Evolutionary conservation across 139 green algal genomes (phyloP), one percentile per base, ranked within the genome.

Genomic region (Parachlorella kessleri): DNA sequence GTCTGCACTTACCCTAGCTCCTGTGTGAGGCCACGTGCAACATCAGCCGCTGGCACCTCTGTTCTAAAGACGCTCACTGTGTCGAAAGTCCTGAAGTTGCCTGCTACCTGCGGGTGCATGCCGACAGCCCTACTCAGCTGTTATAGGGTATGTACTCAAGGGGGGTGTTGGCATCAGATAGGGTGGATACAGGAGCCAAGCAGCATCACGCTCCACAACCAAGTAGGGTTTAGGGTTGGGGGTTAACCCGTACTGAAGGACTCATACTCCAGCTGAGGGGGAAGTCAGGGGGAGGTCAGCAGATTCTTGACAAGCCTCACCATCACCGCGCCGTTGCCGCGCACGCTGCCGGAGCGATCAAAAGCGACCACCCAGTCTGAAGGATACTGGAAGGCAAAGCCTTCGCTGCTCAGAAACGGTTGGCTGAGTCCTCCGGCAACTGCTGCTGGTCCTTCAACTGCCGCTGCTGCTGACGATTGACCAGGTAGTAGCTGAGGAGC

Each of bases 301-400:
- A n/a, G n/a, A n/a, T n/a, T n/a, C n/a, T n/a, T n/a, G n/a, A n/a
- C n/a, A n/a, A n/a, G n/a, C n/a, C n/a, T 42, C 41, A 65, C 70
- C 75, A 80, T 21, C 18, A 86, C 41, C 4, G 81, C 81, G 30
- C 81, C 81, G 38, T 82, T 67, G 73, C 73, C 70, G 66, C 9
- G n/a, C n/a, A n/a, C 70, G 39, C 36, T 63, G 9, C 74, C 65
- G 53, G 28, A 76, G 26, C 81, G 48, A 40, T 86, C 81, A 70
- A 78, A 86, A 3, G 81, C 81, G 37, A 86, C 75, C 8, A 86
- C 75, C 81, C 73, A 85, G 18, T 37, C 75, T 6, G 67, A 7
- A 1, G 80, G 80, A 48, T 81, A 85, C n/a, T 66, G 28, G 72
- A 85, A 85, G 0, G 26, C 24, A 38, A 85, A 82, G 33, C 80